These are phyloP conservation scores for Cryphonectria carpinicola DNA, from an alignment of 2,329 filamentous ascomycete genomes.

Conservation along the genomic window DNA sequence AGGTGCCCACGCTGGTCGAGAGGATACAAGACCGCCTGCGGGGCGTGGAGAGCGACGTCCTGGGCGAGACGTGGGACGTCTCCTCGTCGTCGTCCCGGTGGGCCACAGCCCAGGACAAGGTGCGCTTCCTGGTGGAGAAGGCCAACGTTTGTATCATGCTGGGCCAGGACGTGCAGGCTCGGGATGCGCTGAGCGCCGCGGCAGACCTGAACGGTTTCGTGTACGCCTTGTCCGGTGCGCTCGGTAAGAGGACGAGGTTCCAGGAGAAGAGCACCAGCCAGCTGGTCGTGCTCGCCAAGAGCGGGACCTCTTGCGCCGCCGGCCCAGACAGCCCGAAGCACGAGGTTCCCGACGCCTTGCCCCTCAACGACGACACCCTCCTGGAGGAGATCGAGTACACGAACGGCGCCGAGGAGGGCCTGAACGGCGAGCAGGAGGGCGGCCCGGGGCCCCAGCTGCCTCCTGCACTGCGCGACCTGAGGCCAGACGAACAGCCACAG, in stretches of 20 bases:
- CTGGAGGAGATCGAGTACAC: conserved; percentile 85
- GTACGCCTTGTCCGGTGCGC: conserved; percentile 81
- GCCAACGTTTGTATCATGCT: conserved; percentile 84
- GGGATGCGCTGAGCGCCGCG: conserved; percentile 70
- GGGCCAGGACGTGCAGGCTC: conserved; percentile 76
- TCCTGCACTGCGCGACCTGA: conserved; percentile 62
- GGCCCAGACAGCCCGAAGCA: conserved; percentile 30
- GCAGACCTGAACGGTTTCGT: conserved; percentile 69
- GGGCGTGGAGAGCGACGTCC: conserved; percentile 45
- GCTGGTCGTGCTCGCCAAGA: conserved; percentile 87
- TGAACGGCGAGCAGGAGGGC: conserved; percentile 39
- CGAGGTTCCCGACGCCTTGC: conserved; percentile 67
- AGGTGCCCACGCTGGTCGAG: conserved; percentile 60
- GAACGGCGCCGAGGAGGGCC: conserved; percentile 50
- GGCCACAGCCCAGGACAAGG: conserved; percentile 52
- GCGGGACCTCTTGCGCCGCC: conserved; percentile 49
- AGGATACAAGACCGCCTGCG: conserved; percentile 49
- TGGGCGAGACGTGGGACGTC: conserved; percentile 32
- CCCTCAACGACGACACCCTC: conserved; percentile 90
- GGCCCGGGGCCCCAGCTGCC: conserved; percentile 53
- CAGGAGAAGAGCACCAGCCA: conserved; percentile 84
- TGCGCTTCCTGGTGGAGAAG: conserved; percentile 78
- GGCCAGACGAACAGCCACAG: conserved; percentile 80
- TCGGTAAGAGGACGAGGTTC: conserved; percentile 84
- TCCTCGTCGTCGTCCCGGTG: conserved; percentile 37